Evolutionary conservation across 805 yeast species (phyloP), one percentile per base, ranked within the genome.

Genomic region (Monosporozyma servazzii): DNA sequence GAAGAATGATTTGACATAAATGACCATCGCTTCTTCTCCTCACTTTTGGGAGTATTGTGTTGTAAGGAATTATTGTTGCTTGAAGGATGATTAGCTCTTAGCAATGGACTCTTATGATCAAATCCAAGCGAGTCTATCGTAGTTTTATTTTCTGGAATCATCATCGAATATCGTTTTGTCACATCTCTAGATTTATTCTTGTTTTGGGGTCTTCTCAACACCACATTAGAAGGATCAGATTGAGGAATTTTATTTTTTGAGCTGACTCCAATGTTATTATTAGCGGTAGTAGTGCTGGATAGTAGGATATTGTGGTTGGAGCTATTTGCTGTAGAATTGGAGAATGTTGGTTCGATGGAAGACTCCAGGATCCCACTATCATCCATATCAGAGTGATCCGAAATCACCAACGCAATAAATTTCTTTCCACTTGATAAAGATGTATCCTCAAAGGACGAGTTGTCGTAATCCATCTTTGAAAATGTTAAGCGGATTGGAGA

Each of bases 401-500:
- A 62, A 5, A 65, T 64, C 18, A 59, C 68, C 37, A 66, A 51
- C 1, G 70, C 68, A 40, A 66, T 63, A 46, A 63, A 64, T 49
- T 61, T 60, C 42, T 57, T 59, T 11, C 56, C 59, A 33, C 54
- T 56, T 9, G 54, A 45, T 5, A 36, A 13, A 4, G 37, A 33
- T 31, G 54, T 53, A 33, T 58, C 65, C 33, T 60, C 69, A 46
- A 61, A 62, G 15, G 67, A 61, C 4, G 41, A 29, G 8, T 60
- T 52, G 31, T 65, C 67, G 36, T 50, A 53, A 29, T 58, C 64
- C 59, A 58, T 59, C 13, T 18, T 31, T 46, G 4, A 30, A 25
- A 23, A 45, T 31, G 29, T 31, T 10, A 11, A 25, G 20, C 17
- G 13, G 25, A 33, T 44, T 4, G 29, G 15, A 30, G 33, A 8